Base-by-base conservation (phyloP, 345 rosid species). In the Limnanthes douglasii region DNA sequence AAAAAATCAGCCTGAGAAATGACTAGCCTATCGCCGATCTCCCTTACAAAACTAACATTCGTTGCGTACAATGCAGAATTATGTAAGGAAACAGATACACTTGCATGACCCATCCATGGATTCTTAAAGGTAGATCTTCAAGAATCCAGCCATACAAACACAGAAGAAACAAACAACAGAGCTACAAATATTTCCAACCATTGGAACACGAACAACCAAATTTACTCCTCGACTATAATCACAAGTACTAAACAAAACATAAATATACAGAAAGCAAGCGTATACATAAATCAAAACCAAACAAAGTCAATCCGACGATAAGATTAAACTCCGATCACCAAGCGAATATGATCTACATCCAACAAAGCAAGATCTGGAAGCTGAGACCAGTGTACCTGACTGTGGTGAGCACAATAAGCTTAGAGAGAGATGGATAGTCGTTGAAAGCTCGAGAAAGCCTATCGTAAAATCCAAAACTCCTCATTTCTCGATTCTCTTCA, bases 361-460 rank as follows among this genome's bases (percentile, higher is more conserved):
- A n/a, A 22, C 4, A 39, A 23, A 4, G 3, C 4, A 11, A 14
- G 15, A 22, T 5, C 4, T 21, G 5, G 5, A 1, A 11, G 11
- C 5, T 0, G 3, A 5, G 5, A 25, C 18, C 2, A 29, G 43
- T 53, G 39, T 51, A 84, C 98, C 96, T 67, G 69, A 92, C 52
- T 21, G 99, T 53, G 73, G 78, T 72, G 66, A 85, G 53, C 43
- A 81, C 59, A 48, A 81, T 2, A 18, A 85, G 61, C 50, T 75
- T 68, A 19, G 96, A 60, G 48, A 85, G 63, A 21, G 65, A 65
- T 46, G 94, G 83, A 51, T 69, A 40, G 21, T 75, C 96, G 28
- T 65, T 68, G 51, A 72, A 75, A 33, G 71, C 70, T 54, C 64
- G 67, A 8, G 88, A 67, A 60, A 72, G 43, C 54, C 80, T 53